Evolutionary conservation across 1,284 basidiomycete species (phyloP).

Genomic region (Vanrija sp.): DNA sequence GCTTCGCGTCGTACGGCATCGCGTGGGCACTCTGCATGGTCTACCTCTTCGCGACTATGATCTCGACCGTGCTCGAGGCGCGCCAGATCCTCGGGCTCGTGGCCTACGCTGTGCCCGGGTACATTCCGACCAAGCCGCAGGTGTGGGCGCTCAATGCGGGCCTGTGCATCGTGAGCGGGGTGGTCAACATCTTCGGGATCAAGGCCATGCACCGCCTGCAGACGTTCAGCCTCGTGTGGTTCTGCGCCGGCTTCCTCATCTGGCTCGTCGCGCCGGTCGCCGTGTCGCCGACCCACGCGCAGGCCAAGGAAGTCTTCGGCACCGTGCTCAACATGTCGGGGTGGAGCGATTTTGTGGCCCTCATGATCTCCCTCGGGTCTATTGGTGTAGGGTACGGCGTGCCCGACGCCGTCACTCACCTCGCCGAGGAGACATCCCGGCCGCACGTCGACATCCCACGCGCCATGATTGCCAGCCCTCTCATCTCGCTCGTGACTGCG

Average conservation of each 20-base stretch:
- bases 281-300: not conserved
- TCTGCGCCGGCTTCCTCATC: conserved; percentile 3
- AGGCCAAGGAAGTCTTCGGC: not conserved
- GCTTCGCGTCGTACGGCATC: conserved; percentile 1
- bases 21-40: conserved; percentile 2
- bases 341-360: conserved; percentile 1
- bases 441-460: conserved; percentile 2
- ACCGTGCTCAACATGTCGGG: not conserved
- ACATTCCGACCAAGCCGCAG: not conserved
- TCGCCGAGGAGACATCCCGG: conserved; percentile 3
- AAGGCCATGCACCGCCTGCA: conserved; percentile 2
- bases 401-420: conserved; percentile 1
- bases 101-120: not conserved
- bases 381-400: conserved; percentile 2
- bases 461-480: not conserved
- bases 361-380: conserved; percentile 3
- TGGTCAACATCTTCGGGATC: conserved; percentile 7
- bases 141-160: conserved; percentile 3
- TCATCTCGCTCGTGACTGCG: conserved; percentile 1
- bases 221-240: conserved; percentile 4
- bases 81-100: conserved; percentile 1
- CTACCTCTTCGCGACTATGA: conserved; percentile 6
- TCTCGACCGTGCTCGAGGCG: not conserved
- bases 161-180: not conserved
- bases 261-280: conserved; percentile 6